Evolutionary conservation across 2,329 filamentous ascomycete genomes (phyloP), one percentile per base, ranked within the genome.

Genomic region (Hymenoscyphus salicellus): DNA sequence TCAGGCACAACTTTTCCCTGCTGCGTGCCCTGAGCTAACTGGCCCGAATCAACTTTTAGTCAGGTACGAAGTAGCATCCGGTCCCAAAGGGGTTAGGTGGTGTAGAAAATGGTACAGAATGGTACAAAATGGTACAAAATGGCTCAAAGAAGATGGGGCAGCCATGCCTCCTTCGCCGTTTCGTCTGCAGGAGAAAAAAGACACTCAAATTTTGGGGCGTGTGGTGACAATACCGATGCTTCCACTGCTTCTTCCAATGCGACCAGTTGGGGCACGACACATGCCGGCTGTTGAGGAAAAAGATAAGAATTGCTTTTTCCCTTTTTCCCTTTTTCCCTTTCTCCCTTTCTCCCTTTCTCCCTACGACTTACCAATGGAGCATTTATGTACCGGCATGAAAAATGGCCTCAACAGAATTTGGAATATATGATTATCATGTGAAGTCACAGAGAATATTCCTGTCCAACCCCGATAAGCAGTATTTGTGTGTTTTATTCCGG

Each of bases 1-100:
- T 52, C 46, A 52, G 46, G 46, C 46, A 52, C 46, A 26, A 52
- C 8, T 52, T 52, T 52, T 26, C 46, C 46, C 46, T 52, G 46
- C 46, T 26, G 20, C 20, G 43, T 49, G 20, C 3, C n/a, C 23
- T 6, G n/a, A 46, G 41, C 43, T 20, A 49, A 49, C 20, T 52
- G n/a, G 20, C 20, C 14, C 11, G 33, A 36, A 2, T 16, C 2
- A 11, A 10, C 5, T 52, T 52, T 52, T 52, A 52, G 46, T 52
- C 46, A 52, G 46, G 46, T 52, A 52, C 46, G 20, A 11, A 23
- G 3, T 20, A 7, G 43, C 11, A 11, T 49, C 43, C n/a, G n/a
- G 7, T 49, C 20, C 20, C 7, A 23, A 26, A 23, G n/a, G n/a
- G 43, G 20, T 49, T 49, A 49, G 43, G 20, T 49, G 43, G 28